Base-by-base conservation (phyloP, 352 stramenopile species). In the Pythium insidiosum region DNA sequence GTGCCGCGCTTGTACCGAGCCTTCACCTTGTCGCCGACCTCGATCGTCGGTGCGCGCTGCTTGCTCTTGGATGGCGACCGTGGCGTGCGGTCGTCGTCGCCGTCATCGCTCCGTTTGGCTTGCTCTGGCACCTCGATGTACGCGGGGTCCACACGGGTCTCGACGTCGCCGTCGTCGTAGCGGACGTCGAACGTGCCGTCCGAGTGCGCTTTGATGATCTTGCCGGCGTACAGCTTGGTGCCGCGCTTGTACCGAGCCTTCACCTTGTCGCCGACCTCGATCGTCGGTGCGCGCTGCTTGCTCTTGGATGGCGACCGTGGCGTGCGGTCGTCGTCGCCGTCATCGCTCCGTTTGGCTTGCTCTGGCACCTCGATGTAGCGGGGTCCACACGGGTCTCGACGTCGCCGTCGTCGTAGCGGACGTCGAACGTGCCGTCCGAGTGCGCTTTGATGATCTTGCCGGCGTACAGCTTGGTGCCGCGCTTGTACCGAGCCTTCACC, bases 161-260 rank as follows among this genome's bases (percentile, higher is more conserved):
- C 68, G 0, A 59, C 59, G 39, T 86, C 70, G 7, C 71, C 71
- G 18, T 86, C 76, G 3, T 79, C 56, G 40, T 84, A 86, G 19
- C 71, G 53, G 38, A 86, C 55, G 45, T 88, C 76, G 40, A 71
- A 86, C 0, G 70, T 82, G 1, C 69, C 78, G 49, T 94, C 73
- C 2, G 61, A 60, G 18, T 74, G 59, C 19, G 69, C 67, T 7
- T 76, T 58, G 0, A 38, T 49, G 37, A 94, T 79, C 54, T 75
- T 76, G 2, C 78, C 81, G 6, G 57, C 23, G 40, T 81, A 94
- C 25, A 65, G 66, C 12, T 67, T 66, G 9, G 58, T 69, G 1
- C 88, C 84, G 12, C 68, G 65, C 16, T 90, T 96, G 58, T 72
- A 93, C 29, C 58, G 68, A 1, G 58, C 63, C 31, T 66, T 58